A percentile compares a stretch with the other conserved stretches of the same genome.
These are phyloP conservation scores for Penicillium italicum DNA, from an alignment of 2,329 filamentous ascomycete genomes.

Conservation along the genomic window DNA sequence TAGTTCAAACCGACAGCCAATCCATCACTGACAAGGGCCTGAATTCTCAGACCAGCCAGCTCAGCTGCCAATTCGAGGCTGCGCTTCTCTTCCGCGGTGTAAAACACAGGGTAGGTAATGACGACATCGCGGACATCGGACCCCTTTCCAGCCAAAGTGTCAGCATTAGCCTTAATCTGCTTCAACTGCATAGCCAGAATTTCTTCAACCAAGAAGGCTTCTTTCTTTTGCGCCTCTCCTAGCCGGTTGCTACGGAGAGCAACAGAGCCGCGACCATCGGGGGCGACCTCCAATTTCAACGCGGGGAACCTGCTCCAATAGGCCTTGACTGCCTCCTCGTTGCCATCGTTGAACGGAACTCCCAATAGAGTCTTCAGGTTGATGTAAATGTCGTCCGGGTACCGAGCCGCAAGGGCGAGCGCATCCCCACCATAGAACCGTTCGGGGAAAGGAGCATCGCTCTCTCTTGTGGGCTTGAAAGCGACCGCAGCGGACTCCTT, in stretches of 20 bases:
- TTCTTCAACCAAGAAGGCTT: constrained; percentile 76
- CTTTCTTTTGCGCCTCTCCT: constrained; percentile 59
- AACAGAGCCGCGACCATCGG: constrained; percentile 61
- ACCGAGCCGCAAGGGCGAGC: constrained; percentile 77
- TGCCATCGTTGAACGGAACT: constrained; percentile 48
- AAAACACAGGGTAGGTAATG: constrained; percentile 86
- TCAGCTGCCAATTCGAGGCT: constrained; percentile 80
- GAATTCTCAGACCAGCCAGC: constrained; percentile 79
- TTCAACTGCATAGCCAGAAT: constrained; percentile 93
- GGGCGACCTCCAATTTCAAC: constrained; percentile 60
- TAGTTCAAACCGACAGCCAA: constrained; percentile 93
- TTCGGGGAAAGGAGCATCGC: constrained; percentile 72
- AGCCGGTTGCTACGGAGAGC: constrained; percentile 76
- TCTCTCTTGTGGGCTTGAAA: constrained; percentile 79
- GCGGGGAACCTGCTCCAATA: constrained; percentile 77
- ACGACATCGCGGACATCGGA: constrained; percentile 74
- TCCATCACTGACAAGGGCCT: constrained; percentile 82
- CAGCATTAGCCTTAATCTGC: constrained; percentile 84
- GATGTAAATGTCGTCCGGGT: constrained; percentile 88
- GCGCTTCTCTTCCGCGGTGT: constrained; percentile 83
- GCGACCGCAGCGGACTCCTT: constrained; percentile 90
- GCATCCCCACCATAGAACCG: constrained; percentile 90
- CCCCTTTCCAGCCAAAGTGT: constrained; percentile 72
- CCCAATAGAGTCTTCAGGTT: constrained; percentile 93
- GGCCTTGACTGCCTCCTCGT: constrained; percentile 56